Conservation (phyloP, 805 yeast species). For the Groenewaldozyma salmanticensis region DNA sequence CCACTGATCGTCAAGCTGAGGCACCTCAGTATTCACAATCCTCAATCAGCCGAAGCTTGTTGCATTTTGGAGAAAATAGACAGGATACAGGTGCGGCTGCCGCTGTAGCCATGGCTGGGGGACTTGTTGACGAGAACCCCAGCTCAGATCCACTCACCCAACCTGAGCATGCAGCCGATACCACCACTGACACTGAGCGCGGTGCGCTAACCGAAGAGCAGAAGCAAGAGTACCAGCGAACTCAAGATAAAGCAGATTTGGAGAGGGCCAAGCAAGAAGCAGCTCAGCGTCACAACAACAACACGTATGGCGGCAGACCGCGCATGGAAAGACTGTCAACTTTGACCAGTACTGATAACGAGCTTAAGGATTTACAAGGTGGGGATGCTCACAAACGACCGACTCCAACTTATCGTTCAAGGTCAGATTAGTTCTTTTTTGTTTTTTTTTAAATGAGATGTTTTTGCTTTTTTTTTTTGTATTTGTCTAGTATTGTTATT, state of each 20-base stretch:
- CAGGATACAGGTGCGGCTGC: neutral
- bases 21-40: too few relatives aligned
- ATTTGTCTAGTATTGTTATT: neutral
- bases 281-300: neutral
- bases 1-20: too few relatives aligned
- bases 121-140: neutral
- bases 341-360: too few relatives aligned
- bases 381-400: neutral
- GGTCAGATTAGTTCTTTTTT: slow-evolving; percentile 4
- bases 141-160: neutral
- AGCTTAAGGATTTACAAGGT: too few relatives aligned
- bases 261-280: neutral
- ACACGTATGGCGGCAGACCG: too few relatives aligned
- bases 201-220: neutral
- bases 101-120: neutral
- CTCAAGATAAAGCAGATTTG: too few relatives aligned
- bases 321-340: too few relatives aligned
- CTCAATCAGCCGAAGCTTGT: too few relatives aligned
- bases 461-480: neutral
- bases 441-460: neutral
- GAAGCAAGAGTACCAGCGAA: neutral
- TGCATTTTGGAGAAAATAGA: neutral
- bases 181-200: neutral
- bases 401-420: slow-evolving; percentile 1
- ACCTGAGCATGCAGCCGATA: neutral